Evolutionary conservation across 176 grass and related monocot genomes (phyloP).

Genomic region (Musa acuminata): DNA sequence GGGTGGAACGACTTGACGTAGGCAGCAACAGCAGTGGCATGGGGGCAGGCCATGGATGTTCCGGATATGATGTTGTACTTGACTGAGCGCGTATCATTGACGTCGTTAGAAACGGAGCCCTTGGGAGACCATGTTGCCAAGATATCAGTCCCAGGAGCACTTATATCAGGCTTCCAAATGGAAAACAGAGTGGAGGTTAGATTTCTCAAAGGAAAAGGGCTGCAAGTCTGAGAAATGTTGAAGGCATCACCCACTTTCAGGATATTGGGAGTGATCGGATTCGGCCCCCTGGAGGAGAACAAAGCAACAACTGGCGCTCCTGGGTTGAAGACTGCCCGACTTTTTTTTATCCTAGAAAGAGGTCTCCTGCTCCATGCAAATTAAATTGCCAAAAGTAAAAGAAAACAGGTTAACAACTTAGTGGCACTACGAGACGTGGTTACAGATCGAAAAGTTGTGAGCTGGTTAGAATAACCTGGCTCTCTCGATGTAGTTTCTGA

Average conservation of each 20-base stretch:
- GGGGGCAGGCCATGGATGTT: slow-evolving; percentile 40
- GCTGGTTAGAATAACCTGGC: too few species aligned
- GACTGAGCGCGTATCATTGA: not conserved
- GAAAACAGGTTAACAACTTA: too few species aligned
- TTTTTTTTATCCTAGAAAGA: slow-evolving; percentile 22
- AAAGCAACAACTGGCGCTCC: slow-evolving; percentile 22
- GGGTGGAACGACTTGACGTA: slow-evolving; percentile 43
- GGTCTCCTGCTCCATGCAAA: slow-evolving; percentile 12
- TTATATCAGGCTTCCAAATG: slow-evolving; percentile 29
- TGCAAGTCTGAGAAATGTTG: not conserved
- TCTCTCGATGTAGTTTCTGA: too few species aligned
- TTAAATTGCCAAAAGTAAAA: too few species aligned
- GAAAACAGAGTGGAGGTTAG: not conserved
- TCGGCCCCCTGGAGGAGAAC: slow-evolving; percentile 43
- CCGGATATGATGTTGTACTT: slow-evolving; percentile 36
- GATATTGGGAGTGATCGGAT: slow-evolving; percentile 29
- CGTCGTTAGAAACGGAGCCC: not conserved
- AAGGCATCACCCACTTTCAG: slow-evolving; percentile 30
- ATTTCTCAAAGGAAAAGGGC: too few species aligned
- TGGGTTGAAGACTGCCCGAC: not conserved
- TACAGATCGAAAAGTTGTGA: too few species aligned
- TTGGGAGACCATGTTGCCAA: slow-evolving; percentile 29
- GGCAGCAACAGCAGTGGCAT: slow-evolving; percentile 15
- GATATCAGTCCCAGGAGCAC: slow-evolving; percentile 37
- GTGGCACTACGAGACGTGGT: too few species aligned